A percentile compares a stretch with the other conserved stretches of the same genome.
Conservation (phyloP, 345 rosid genomes). For the Gossypium thurberi region DNA sequence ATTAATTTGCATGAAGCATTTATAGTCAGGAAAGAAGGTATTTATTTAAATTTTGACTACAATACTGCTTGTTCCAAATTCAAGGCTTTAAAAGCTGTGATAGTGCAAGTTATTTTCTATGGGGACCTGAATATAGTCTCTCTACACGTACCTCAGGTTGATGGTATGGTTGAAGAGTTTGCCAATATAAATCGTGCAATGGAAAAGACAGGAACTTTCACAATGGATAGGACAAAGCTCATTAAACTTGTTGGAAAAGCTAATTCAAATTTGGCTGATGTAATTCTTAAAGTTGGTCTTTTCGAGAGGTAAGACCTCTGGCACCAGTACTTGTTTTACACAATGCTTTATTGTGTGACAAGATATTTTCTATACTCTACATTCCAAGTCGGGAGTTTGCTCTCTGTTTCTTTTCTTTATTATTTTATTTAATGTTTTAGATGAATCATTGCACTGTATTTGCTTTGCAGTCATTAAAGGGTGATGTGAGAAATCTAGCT, state of each 20-base stretch:
- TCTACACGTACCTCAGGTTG: conserved; percentile 43
- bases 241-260: conserved; percentile 93
- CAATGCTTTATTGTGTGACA: not conserved
- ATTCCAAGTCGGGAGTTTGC: not conserved
- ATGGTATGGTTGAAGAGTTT: conserved; percentile 92
- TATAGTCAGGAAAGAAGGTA: not conserved
- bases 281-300: conserved; percentile 92
- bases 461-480: not conserved
- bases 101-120: not conserved
- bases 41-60: not conserved
- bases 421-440: not conserved
- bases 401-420: too few relatives aligned
- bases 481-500: not conserved
- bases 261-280: conserved; percentile 88
- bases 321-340: not conserved
- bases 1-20: not conserved
- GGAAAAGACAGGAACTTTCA: conserved; percentile 89
- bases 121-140: not conserved
- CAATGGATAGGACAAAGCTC: conserved; percentile 89
- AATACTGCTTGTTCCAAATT: not conserved
- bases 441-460: not conserved
- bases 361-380: not conserved
- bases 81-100: not conserved
- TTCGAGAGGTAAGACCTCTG: conserved; percentile 61
- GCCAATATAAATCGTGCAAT: conserved; percentile 80